Conservation (phyloP, 768 basidiomycete species). For the Exidia glandulosa region DNA sequence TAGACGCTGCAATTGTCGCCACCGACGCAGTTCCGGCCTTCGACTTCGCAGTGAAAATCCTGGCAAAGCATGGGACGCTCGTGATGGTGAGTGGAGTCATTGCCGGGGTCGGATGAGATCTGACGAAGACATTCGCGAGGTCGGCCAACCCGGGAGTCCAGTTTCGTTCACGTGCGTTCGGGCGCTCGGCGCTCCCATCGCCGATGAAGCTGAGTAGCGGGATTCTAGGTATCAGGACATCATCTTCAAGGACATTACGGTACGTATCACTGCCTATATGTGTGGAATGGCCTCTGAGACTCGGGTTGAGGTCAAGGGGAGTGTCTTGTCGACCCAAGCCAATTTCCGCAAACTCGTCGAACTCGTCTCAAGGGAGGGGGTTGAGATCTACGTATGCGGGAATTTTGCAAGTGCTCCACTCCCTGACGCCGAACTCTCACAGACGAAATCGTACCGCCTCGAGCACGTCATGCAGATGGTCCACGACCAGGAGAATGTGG, state of each 20-base stretch:
- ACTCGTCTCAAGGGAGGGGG: background rate
- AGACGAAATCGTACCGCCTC: background rate
- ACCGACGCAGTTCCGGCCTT: constrained; percentile 10
- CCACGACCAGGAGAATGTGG: background rate
- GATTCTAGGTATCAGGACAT: constrained; percentile 2
- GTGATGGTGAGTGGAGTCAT: constrained; percentile 1
- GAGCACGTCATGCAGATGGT: background rate
- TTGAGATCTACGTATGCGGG: background rate
- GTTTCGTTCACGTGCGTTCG: background rate
- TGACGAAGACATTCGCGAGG: background rate
- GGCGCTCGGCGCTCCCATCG: background rate
- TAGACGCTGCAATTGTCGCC: constrained; percentile 9
- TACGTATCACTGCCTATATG: background rate
- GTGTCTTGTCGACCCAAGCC: background rate
- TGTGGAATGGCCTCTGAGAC: background rate
- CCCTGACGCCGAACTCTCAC: background rate
- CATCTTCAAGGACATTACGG: constrained; percentile 1
- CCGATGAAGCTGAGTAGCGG: background rate
- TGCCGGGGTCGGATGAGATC: background rate
- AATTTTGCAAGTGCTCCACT: background rate
- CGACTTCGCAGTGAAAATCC: constrained; percentile 7
- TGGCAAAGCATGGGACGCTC: constrained; percentile 8
- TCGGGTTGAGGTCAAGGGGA: background rate
- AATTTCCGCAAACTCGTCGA: background rate
- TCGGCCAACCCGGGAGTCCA: constrained; percentile 5